A percentile compares a stretch with the other conserved stretches of the same genome.
These are phyloP conservation scores for Saccharomyces hybrid DNA, from an alignment of 1,139 yeast species.

Conservation along the genomic window DNA sequence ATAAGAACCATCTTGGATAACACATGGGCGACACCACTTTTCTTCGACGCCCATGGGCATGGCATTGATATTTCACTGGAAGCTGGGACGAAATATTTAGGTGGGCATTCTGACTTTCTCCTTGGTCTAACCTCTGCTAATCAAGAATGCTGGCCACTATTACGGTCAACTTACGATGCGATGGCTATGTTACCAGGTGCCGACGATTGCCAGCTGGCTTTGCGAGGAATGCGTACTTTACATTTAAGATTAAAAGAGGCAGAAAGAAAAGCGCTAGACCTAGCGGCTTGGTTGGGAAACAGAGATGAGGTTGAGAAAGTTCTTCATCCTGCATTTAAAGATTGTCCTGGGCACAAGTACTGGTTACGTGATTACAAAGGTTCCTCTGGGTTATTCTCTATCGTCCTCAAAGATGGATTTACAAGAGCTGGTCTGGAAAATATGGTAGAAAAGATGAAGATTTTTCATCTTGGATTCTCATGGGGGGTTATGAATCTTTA, in stretches of 20 bases:
- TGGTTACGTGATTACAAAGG: slow-evolving; percentile 10
- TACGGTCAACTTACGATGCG: slow-evolving; percentile 7
- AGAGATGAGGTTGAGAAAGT: slow-evolving; percentile 9
- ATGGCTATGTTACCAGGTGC: slow-evolving; percentile 10
- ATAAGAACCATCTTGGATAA: slow-evolving; percentile 9
- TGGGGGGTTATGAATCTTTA: slow-evolving; percentile 12
- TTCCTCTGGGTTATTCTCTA: slow-evolving; percentile 9
- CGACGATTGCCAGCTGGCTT: slow-evolving; percentile 9
- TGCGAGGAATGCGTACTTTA: slow-evolving; percentile 9
- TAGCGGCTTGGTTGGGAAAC: slow-evolving; percentile 7
- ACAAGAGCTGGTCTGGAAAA: slow-evolving; percentile 4
- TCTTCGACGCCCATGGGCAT: slow-evolving; percentile 9
- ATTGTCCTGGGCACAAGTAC: slow-evolving; percentile 9
- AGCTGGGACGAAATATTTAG: slow-evolving; percentile 12
- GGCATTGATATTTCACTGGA: slow-evolving; percentile 11
- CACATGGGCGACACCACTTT: slow-evolving; percentile 13
- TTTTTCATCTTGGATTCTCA: slow-evolving; percentile 10
- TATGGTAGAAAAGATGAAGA: slow-evolving; percentile 8
- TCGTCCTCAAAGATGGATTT: slow-evolving; percentile 7
- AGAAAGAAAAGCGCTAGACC: slow-evolving; percentile 6
- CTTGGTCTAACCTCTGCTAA: slow-evolving; percentile 10
- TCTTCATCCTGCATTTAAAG: slow-evolving; percentile 11
- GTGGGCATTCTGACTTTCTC: slow-evolving; percentile 12
- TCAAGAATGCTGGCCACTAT: slow-evolving; percentile 6
- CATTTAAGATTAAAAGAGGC: slow-evolving; percentile 9